Evolutionary conservation across 164 flowering plant genomes (phyloP), one percentile per base, ranked within the genome.

Genomic region (Malania oleifera): DNA sequence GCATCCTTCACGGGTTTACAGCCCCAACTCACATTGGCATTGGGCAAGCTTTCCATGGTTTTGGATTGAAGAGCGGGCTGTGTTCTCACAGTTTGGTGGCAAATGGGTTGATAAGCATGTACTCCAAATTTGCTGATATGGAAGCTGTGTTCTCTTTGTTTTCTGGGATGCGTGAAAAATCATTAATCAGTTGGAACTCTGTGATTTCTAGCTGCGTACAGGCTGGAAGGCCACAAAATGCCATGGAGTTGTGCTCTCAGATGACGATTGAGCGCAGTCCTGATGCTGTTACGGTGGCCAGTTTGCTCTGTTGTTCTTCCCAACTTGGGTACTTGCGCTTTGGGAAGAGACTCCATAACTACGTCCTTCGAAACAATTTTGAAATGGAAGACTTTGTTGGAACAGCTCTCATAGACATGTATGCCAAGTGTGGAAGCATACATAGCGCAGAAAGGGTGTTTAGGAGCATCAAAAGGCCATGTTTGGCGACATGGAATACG

Each of bases 321-420:
- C 78, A 76, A 52, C 59, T 62, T 40, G 75, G 75, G 12, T 59
- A 59, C 43, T 54, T 74, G 71, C 61, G 59, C 28, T 25, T 72
- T 62, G 80, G 83, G 48, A 54, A 65, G 66, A 74, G 26, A 35
- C 61, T 79, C 41, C 79, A 79, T 55, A 45, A 22, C 52, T 71
- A 60, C 55, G 53, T 69, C 19, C 70, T 73, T n/a, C 65, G 78
- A 52, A 66, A 74, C 60, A 55, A 62, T 59, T 49, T 76, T 5
- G 73, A 76, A 51, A 44, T 67, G 39, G 75, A 71, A 63, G 71
- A 67, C 20, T 79, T 76, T 61, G 64, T 72, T 47, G 71, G 58
- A 31, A 69, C 78, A 48, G 71, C 80, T 54, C 79, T 83, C 38
- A 59, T 79, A 46, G 74, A 76, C 60, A 70, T 82, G 75, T 77